Evolutionary conservation across 129 eudicot species (phyloP).

Genomic region (Rutidosis leptorrhynchoides): DNA sequence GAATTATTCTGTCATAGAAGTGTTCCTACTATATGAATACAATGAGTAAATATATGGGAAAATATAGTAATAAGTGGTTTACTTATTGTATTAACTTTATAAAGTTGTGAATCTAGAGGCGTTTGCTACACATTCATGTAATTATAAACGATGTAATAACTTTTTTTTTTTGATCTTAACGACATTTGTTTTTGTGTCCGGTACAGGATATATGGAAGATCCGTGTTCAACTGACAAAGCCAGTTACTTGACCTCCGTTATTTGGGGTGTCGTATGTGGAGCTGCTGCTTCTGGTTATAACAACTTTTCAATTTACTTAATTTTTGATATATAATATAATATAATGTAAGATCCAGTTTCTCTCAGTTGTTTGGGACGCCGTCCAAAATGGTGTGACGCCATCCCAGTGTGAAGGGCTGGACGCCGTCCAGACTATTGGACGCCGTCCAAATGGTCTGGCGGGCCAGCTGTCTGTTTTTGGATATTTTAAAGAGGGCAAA

Average conservation of each 20-base stretch:
- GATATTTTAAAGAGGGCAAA: no score
- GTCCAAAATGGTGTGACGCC: no score
- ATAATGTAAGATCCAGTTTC: no score
- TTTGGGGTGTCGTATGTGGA: slow-evolving; percentile 99
- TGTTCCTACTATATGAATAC: background rate
- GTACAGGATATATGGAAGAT: slow-evolving; percentile 89
- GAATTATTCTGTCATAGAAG: background rate
- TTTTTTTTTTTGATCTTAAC: background rate
- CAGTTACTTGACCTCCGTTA: slow-evolving; percentile 98
- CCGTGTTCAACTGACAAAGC: slow-evolving; percentile 91
- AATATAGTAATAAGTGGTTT: background rate
- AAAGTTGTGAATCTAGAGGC: background rate
- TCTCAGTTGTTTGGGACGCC: no score
- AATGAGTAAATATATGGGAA: background rate
- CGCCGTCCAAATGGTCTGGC: no score
- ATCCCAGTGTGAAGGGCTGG: no score
- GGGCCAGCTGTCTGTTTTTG: no score
- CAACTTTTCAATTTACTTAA: background rate
- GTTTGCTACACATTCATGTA: background rate
- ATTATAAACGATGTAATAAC: background rate
- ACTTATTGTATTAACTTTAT: background rate
- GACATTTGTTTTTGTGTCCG: background rate
- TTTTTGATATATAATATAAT: background rate
- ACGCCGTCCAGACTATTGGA: no score
- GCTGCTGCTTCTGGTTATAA: slow-evolving; percentile 99